Evolutionary conservation across 768 basidiomycete genomes (phyloP), one percentile per base, ranked within the genome.

Genomic region (Erythrobasidium yunnanense): DNA sequence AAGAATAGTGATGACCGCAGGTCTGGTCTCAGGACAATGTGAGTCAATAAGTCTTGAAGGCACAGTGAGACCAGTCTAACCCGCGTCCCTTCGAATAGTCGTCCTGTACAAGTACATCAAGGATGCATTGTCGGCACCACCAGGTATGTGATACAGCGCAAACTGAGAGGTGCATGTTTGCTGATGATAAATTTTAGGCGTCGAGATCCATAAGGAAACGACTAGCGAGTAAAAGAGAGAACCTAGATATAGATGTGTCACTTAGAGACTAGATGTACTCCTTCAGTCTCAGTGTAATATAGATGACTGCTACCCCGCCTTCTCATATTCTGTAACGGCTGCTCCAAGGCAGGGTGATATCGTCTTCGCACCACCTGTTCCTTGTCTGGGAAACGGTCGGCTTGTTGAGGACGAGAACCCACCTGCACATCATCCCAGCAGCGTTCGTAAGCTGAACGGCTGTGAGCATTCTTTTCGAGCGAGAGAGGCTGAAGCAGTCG

Each of bases 1-100:
- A 2, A 50, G 73, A 25, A 72, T 71, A 20, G 23, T 70, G 35
- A 73, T 73, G 72, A 73, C 71, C 1, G 68, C 66, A 1, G 71
- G 71, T 20, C 60, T 71, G 7, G 71, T 71, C 18, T 54, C 54
- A 7, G 65, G 65, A 1, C 71, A 71, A 34, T 71, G 56, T 58
- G 29, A 58, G 56, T 18, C 29, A 22, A 27, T 4, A 47, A 8
- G 27, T 22, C 15, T 11, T 15, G 29, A 52, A 52, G 50, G 8
- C n/a, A n/a, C n/a, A n/a, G 27, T 20, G 50, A 11, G 11, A n/a
- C 38, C 38, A 11, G 11, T 42, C 38, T 42, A n/a, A 42, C 38
- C 38, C 11, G 11, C n/a, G n/a, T 11, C 38, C n/a, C 11, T 42
- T 42, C 38, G 11, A 11, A n/a, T n/a, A 42, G 38, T 70, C 63